Evolutionary conservation across 371 early-diverging fungal species (phyloP).

Genomic region (Mucor sp.): DNA sequence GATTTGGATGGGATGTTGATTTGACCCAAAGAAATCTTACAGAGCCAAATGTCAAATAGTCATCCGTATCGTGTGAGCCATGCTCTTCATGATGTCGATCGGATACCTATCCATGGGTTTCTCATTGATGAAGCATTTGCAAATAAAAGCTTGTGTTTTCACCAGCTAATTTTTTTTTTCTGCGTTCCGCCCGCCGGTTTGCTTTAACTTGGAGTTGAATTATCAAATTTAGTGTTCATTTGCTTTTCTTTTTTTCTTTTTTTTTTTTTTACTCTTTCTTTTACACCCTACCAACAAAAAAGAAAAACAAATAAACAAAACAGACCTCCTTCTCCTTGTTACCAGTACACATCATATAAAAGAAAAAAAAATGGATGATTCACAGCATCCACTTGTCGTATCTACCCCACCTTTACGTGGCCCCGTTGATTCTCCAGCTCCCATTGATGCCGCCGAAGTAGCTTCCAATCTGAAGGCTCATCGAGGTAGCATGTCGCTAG

Average conservation of each 20-base stretch:
- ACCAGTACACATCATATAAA: not conserved
- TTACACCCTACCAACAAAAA: not conserved
- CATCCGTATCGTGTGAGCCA: not conserved
- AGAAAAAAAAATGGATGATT: slow-evolving; percentile 26
- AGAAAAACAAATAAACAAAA: slow-evolving; percentile 1
- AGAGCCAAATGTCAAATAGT: not conserved
- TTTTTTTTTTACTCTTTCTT: not conserved
- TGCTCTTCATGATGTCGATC: not conserved
- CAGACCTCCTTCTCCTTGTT: not conserved
- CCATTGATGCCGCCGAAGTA: slow-evolving; percentile 14
- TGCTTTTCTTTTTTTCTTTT: not conserved
- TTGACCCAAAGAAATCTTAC: not conserved
- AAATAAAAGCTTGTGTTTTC: not conserved
- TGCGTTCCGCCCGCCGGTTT: not conserved
- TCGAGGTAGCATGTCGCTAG: slow-evolving; percentile 25
- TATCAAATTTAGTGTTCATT: not conserved
- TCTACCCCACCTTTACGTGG: slow-evolving; percentile 21
- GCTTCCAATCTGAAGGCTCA: slow-evolving; percentile 25
- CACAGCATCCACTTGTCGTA: slow-evolving; percentile 29
- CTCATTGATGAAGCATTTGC: not conserved
- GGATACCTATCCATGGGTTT: not conserved
- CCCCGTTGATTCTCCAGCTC: slow-evolving; percentile 24
- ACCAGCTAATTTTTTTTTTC: not conserved
- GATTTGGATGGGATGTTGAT: not conserved
- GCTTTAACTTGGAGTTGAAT: not conserved